These are phyloP conservation scores for Cornus controversa DNA, from an alignment of 148 eudicot genomes.

Conservation along the genomic window DNA sequence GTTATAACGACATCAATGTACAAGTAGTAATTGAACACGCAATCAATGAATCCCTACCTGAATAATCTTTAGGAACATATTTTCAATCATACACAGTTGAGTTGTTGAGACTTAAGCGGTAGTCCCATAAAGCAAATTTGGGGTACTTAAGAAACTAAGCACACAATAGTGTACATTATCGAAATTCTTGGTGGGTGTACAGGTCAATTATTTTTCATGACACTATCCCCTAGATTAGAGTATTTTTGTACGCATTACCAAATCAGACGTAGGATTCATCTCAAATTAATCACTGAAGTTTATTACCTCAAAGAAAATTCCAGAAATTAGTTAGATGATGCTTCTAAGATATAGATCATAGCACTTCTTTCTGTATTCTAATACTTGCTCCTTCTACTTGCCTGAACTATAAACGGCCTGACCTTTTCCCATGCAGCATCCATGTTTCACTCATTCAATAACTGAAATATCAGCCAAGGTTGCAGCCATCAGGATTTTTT, in stretches of 20 bases:
- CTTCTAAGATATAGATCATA: too few species aligned
- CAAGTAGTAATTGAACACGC: too few species aligned
- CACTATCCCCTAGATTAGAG: not conserved
- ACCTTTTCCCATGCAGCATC: not conserved
- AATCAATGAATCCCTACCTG: not conserved
- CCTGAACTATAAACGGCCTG: not conserved
- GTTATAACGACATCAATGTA: not conserved
- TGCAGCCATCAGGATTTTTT: not conserved
- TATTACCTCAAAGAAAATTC: not conserved
- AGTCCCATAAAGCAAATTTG: not conserved
- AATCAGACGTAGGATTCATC: not conserved
- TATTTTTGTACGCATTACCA: not conserved
- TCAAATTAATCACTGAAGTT: not conserved
- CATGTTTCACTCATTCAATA: not conserved
- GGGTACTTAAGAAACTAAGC: not conserved
- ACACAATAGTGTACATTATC: not conserved
- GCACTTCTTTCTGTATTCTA: not conserved
- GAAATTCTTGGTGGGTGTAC: too few species aligned
- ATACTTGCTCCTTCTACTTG: not conserved
- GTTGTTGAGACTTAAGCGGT: not conserved
- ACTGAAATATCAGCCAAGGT: not conserved
- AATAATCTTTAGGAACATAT: not conserved
- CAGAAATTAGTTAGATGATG: not conserved
- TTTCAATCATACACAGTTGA: not conserved
- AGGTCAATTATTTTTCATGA: not conserved